Percentiles rank a stretch among this genome's conserved stretches.
Conservation (phyloP, 1,284 basidiomycete species). For the Farysia itapuensis region DNA sequence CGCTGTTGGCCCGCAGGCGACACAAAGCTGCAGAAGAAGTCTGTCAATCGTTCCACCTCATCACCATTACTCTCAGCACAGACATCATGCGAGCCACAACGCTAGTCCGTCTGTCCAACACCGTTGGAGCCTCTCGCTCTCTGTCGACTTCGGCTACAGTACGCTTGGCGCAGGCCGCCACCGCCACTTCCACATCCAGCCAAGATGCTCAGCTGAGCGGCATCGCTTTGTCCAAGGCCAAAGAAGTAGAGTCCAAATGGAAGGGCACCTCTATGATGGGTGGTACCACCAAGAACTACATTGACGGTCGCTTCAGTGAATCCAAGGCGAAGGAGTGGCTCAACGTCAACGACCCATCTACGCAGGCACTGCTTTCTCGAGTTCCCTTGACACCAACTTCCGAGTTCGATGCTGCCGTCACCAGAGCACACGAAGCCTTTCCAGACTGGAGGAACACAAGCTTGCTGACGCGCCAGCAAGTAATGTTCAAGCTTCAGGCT, state of each 20-base stretch:
- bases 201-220: slow-evolving; percentile 31
- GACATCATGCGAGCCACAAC: slow-evolving; percentile 1
- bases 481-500: slow-evolving; percentile 70
- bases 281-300: slow-evolving; percentile 74
- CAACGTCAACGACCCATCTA: slow-evolving; percentile 83
- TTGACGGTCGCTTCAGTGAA: slow-evolving; percentile 82
- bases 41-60: too few species aligned
- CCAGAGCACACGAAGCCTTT: slow-evolving; percentile 82
- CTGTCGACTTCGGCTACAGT: slow-evolving; percentile 18
- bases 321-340: slow-evolving; percentile 77
- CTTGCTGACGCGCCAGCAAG: slow-evolving; percentile 81
- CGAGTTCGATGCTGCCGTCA: slow-evolving; percentile 84
- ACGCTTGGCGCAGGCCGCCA: slow-evolving; percentile 18
- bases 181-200: slow-evolving; percentile 3
- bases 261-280: slow-evolving; percentile 81
- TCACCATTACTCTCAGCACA: background rate
- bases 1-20: too few species aligned
- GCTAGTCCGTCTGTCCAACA: slow-evolving; percentile 2
- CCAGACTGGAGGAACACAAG: slow-evolving; percentile 85
- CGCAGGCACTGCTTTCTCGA: slow-evolving; percentile 81
- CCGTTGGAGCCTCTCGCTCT: slow-evolving; percentile 11
- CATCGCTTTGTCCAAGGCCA: slow-evolving; percentile 36
- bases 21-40: too few species aligned
- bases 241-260: slow-evolving; percentile 65
- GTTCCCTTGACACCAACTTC: slow-evolving; percentile 83